Evolutionary conservation across 176 grass and related monocot genomes (phyloP).

Genomic region (Oropetium thomaeum): DNA sequence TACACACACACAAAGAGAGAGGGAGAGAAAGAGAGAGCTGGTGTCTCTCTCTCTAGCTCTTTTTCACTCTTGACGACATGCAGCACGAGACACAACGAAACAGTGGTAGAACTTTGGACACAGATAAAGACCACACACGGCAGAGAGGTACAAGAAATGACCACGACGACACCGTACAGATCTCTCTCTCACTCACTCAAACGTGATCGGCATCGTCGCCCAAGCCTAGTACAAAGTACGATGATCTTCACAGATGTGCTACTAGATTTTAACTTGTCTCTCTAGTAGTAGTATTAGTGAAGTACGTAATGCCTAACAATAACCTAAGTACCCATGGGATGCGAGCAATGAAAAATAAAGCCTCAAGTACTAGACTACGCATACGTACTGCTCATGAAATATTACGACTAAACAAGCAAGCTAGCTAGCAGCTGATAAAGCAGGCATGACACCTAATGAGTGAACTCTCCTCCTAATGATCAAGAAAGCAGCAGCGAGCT

Average conservation of each 20-base stretch:
- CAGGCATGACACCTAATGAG: too few relatives aligned
- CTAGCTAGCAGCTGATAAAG: too few relatives aligned
- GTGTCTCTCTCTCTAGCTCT: constrained; percentile 2
- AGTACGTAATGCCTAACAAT: neutral
- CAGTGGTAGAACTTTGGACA: constrained; percentile 50
- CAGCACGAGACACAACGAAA: constrained; percentile 65
- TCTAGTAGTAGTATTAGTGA: neutral
- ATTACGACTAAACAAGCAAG: too few relatives aligned
- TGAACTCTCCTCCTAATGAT: too few relatives aligned
- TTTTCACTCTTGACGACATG: constrained; percentile 34
- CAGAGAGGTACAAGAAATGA: constrained; percentile 46
- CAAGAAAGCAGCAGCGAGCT: too few relatives aligned
- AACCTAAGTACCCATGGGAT: constrained; percentile 9
- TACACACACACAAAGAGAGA: neutral
- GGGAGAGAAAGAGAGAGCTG: too few relatives aligned
- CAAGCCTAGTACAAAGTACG: neutral
- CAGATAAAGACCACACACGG: constrained; percentile 55
- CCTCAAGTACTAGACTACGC: too few relatives aligned
- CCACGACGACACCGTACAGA: constrained; percentile 14
- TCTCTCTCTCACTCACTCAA: neutral
- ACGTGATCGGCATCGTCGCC: neutral
- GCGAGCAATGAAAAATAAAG: neutral
- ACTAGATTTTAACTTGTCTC: constrained; percentile 1
- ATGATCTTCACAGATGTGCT: neutral
- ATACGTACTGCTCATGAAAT: neutral